Evolutionary conservation across 306 rosid genomes (phyloP).

Genomic region (Acacia melanoxylon): DNA sequence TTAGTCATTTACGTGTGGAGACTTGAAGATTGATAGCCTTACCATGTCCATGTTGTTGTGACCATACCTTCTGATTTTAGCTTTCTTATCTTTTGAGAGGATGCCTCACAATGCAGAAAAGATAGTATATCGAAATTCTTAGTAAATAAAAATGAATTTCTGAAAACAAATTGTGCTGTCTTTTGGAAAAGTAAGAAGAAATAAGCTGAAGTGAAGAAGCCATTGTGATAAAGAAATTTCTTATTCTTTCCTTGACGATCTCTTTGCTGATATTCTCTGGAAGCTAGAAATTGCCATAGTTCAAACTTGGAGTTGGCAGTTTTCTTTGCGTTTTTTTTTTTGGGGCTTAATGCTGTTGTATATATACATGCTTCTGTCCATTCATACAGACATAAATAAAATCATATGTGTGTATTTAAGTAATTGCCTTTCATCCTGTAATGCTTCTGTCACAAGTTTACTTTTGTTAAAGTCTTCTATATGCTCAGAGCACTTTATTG

Average conservation of each 20-base stretch:
- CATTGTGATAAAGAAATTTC: neutral
- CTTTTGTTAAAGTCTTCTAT: neutral
- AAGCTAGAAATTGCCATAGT: too few relatives aligned
- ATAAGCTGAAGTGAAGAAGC: neutral
- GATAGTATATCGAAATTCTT: neutral
- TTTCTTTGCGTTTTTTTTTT: neutral
- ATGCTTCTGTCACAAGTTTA: slow-evolving; percentile 2
- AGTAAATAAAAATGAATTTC: too few relatives aligned
- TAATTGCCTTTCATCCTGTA: neutral
- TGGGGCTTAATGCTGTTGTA: neutral
- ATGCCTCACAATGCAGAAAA: neutral
- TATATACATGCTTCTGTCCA: neutral
- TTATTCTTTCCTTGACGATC: neutral
- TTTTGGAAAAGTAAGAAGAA: neutral
- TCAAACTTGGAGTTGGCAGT: neutral
- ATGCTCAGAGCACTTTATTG: slow-evolving; percentile 14
- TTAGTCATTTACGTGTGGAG: neutral
- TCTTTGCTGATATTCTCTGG: too few relatives aligned
- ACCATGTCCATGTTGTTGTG: neutral
- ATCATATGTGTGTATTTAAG: neutral
- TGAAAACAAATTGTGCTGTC: neutral
- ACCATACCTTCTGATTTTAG: neutral
- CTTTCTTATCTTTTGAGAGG: neutral
- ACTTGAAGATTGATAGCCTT: neutral
- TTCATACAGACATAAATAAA: neutral